Conservation (phyloP, 176 grass and related monocot genomes). For the Cenchrus fungigraminus region DNA sequence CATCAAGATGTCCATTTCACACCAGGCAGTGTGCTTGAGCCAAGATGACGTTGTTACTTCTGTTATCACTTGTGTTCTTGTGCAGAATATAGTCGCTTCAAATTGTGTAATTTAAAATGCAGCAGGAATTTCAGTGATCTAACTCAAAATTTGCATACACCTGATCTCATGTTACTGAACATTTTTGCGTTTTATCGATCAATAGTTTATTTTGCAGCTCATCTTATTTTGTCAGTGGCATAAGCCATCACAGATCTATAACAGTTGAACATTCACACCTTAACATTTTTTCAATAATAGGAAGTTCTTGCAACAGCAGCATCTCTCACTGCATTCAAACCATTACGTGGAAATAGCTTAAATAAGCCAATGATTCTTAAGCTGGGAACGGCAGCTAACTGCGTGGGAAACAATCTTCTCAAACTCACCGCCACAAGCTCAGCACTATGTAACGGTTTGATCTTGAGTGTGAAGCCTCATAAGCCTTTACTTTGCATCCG, state of each 20-base stretch:
- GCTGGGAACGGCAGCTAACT: neutral
- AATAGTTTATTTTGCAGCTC: neutral
- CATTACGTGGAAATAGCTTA: neutral
- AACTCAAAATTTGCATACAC: neutral
- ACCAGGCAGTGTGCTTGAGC: neutral
- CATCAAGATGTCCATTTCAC: neutral
- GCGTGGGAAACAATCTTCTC: neutral
- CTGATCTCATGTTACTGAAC: neutral
- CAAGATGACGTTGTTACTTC: neutral
- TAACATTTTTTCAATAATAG: neutral
- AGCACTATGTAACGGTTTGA: neutral
- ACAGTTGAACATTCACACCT: neutral
- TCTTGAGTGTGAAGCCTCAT: too few relatives aligned
- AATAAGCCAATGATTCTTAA: neutral
- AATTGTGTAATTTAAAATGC: constrained; percentile 4
- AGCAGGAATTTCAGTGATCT: neutral
- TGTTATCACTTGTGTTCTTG: neutral
- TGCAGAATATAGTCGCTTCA: neutral
- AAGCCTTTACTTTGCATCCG: too few relatives aligned
- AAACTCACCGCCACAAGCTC: neutral
- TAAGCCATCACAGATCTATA: neutral
- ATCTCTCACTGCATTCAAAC: neutral
- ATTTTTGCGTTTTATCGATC: neutral
- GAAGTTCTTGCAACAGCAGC: neutral
- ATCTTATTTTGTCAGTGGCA: neutral